Evolutionary conservation across 495 filamentous ascomycete species (phyloP), one percentile per base, ranked within the genome.

Genomic region (Talaromyces nanjingensis): DNA sequence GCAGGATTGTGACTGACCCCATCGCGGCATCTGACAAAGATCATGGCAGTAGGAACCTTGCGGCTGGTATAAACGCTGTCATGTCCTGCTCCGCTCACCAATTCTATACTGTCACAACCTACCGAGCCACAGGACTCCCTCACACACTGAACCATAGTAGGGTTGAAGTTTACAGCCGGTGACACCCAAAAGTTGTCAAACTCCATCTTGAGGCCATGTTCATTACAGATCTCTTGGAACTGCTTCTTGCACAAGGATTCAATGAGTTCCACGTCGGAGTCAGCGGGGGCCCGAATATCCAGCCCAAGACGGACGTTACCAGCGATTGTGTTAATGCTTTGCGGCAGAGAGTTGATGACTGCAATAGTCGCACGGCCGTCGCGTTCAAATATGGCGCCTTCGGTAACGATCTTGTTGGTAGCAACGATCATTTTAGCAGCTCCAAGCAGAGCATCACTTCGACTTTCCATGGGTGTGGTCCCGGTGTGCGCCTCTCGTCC

Each of bases 401-500:
- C 27, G 8, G 81, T 82, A 3, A 88, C 89, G 5, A 85, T 73
- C 29, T 79, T 80, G 69, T 89, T 87, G 5, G 83, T 82, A 47
- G 84, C 80, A 1, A 84, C 74, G 34, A 92, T 87, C 76, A 91
- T 81, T 63, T 84, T 85, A 0, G 85, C 80, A 2, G 86, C 84
- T 4, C 83, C 78, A 45, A 90, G 81, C 61, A 91, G 72, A 1
- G 88, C 84, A 66, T 91, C 87, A 14, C 69, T 64, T 16, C 78
- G 74, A 9, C 69, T 64, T 20, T 61, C 68, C 33, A 91, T 80
- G 14, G 85, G 84, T 6, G 89, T 92, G 1, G 89, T 91, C 5
- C 89, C 89, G 1, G 88, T 90, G 71, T 91, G 89, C n/a, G 81
- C 82, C 65, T 88, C 86, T 53, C 80, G 75, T 5, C 89, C 89